Percentiles rank a stretch among this genome's conserved stretches.
phyloP scores from a whole-genome alignment of 2,329 filamentous ascomycete species.

The Sarocladium brachiariae region DNA sequence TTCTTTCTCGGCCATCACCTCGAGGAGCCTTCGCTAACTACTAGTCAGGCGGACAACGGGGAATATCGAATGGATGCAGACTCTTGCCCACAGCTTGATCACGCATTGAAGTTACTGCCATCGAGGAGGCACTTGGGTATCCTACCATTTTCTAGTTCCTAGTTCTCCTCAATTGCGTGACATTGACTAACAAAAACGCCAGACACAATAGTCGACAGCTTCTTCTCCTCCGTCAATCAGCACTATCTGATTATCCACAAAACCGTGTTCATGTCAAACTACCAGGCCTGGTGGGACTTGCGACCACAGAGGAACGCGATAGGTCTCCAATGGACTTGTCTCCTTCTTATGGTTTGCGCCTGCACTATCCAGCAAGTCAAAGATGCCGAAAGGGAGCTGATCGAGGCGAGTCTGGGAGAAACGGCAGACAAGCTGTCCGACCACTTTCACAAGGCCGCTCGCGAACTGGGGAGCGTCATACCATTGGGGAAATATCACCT shows the following conservation, averaged over 20 bases:
- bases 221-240: slow-evolving; percentile 24
- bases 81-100: slow-evolving; percentile 16
- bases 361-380: slow-evolving; percentile 23
- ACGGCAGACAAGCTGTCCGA: slow-evolving; percentile 18
- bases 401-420: slow-evolving; percentile 17
- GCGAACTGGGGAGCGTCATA: slow-evolving; percentile 20
- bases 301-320: slow-evolving; percentile 15
- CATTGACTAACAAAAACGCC: neutral
- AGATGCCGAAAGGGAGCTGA: slow-evolving; percentile 14
- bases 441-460: slow-evolving; percentile 17
- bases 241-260: slow-evolving; percentile 28
- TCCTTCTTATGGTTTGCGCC: slow-evolving; percentile 23
- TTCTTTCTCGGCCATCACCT: neutral
- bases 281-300: slow-evolving; percentile 25
- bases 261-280: slow-evolving; percentile 22
- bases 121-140: slow-evolving; percentile 20
- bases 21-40: slow-evolving; percentile 7
- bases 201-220: slow-evolving; percentile 23
- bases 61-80: slow-evolving; percentile 9
- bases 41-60: slow-evolving; percentile 1
- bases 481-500: slow-evolving; percentile 22
- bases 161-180: neutral
- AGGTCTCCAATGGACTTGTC: slow-evolving; percentile 22
- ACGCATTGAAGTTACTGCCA: slow-evolving; percentile 19
- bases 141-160: slow-evolving; percentile 6